Conservation (phyloP, 371 early-diverging fungal species). For the Apophysomyces variabilis region DNA sequence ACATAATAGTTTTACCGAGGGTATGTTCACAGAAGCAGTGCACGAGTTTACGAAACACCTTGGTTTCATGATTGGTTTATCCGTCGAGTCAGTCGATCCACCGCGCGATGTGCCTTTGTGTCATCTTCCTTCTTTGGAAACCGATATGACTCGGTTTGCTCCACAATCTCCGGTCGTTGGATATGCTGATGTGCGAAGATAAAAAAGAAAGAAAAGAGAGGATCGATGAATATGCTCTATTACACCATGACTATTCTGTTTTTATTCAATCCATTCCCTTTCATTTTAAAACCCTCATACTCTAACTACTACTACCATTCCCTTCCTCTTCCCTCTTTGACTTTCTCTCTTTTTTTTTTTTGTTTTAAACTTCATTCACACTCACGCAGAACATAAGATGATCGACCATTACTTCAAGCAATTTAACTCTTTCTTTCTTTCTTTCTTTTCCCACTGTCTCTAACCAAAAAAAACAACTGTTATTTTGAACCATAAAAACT, state of each 20-base stretch:
- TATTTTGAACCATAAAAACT: background rate
- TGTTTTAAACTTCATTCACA: background rate
- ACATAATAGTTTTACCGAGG: conserved; percentile 56
- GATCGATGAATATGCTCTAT: too few species aligned
- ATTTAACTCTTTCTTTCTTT: background rate
- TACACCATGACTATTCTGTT: conserved; percentile 12
- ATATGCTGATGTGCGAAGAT: conserved; percentile 31
- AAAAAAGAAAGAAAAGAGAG: conserved; percentile 18
- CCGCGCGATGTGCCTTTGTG: conserved; percentile 28
- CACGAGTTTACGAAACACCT: conserved; percentile 70
- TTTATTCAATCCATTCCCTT: conserved; percentile 5
- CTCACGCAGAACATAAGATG: too few species aligned
- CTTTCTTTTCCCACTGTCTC: background rate
- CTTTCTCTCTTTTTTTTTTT: conserved; percentile 8
- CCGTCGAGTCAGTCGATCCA: conserved; percentile 15
- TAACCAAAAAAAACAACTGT: background rate
- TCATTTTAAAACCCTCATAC: background rate
- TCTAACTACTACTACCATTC: background rate
- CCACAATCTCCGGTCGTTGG: conserved; percentile 42
- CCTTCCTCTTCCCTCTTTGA: conserved; percentile 1
- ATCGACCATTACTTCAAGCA: too few species aligned
- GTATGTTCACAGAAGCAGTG: conserved; percentile 60
- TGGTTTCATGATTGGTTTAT: conserved; percentile 71
- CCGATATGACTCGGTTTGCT: conserved; percentile 26
- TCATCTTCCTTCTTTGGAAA: conserved; percentile 34